These are phyloP conservation scores for Eutrema japonicum DNA, from an alignment of 345 rosid species.

Conservation along the genomic window DNA sequence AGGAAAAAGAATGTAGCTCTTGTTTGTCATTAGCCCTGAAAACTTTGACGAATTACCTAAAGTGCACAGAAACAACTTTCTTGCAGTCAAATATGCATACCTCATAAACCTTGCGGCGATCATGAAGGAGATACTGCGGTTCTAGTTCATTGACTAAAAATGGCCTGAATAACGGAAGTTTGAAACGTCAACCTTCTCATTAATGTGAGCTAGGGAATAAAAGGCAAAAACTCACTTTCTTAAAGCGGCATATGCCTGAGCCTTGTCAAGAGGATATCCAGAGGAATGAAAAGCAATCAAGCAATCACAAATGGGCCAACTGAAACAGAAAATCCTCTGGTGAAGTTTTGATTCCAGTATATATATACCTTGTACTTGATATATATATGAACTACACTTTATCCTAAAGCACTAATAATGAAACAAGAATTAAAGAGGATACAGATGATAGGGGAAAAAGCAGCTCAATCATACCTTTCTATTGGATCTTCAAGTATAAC, in stretches of 20 bases:
- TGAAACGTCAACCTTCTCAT: conserved; percentile 11
- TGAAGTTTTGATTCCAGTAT: conserved; percentile 34
- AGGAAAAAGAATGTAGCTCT: conserved; percentile 1
- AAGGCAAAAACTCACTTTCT: conserved; percentile 67
- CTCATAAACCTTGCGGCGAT: conserved; percentile 97
- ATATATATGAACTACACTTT: conserved; percentile 17
- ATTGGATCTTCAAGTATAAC: conserved; percentile 88
- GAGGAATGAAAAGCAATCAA: conserved; percentile 93
- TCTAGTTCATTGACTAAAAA: conserved; percentile 91
- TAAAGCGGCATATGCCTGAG: conserved; percentile 73
- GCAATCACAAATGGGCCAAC: conserved; percentile 98
- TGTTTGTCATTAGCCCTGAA: not conserved
- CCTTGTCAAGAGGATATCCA: conserved; percentile 90
- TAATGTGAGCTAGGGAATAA: not conserved
- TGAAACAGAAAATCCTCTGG: conserved; percentile 53
- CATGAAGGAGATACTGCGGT: conserved; percentile 95
- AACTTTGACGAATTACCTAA: not conserved
- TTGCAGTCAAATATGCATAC: conserved; percentile 51
- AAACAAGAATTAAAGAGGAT: not conserved
- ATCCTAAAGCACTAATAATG: conserved; percentile 26
- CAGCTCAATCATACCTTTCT: conserved; percentile 59
- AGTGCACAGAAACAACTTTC: conserved; percentile 7
- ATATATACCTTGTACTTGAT: conserved; percentile 22
- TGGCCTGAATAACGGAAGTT: conserved; percentile 63
- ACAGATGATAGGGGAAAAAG: not conserved